phyloP scores from a whole-genome alignment of 495 filamentous ascomycete species.

The Lasiosphaeria hispida region DNA sequence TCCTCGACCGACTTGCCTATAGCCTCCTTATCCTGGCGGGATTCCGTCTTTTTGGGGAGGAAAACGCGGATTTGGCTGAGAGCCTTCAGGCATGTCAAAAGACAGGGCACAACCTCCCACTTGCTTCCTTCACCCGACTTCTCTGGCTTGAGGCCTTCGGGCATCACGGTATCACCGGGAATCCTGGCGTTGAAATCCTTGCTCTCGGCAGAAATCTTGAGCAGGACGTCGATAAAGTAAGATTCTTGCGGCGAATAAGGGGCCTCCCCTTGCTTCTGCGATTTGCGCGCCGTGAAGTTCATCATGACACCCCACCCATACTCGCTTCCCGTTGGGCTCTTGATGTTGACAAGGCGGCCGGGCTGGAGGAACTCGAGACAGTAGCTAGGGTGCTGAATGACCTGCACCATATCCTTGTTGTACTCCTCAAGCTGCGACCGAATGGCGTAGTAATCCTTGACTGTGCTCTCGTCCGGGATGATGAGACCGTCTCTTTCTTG shows the following conservation, averaged over 20 bases:
- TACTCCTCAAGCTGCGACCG: constrained; percentile 78
- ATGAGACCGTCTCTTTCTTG: constrained; percentile 64
- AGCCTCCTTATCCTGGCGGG: constrained; percentile 57
- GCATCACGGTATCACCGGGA: constrained; percentile 34
- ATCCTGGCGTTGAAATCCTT: constrained; percentile 30
- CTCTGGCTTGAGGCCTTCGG: constrained; percentile 30
- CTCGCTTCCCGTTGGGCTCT: constrained; percentile 64
- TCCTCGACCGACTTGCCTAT: constrained; percentile 67
- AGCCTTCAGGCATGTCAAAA: constrained; percentile 76
- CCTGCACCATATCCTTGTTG: constrained; percentile 77
- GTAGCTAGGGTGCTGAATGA: constrained; percentile 87
- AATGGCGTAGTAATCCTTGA: constrained; percentile 89
- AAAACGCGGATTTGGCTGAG: constrained; percentile 77
- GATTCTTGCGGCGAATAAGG: constrained; percentile 67
- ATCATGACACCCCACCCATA: constrained; percentile 93
- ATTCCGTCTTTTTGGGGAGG: constrained; percentile 69
- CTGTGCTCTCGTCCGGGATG: constrained; percentile 79
- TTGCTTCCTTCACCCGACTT: constrained; percentile 31
- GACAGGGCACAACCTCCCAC: constrained; percentile 83
- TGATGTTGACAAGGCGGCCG: constrained; percentile 81
- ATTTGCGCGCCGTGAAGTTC: constrained; percentile 61
- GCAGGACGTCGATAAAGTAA: constrained; percentile 76
- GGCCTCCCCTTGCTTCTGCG: constrained; percentile 57
- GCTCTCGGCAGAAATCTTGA: constrained; percentile 64
- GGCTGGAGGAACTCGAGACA: constrained; percentile 74